Percentiles rank a stretch among this genome's conserved stretches.
phyloP scores from a whole-genome alignment of 208 protist species.

The Leptomonas pyrrhocoris region DNA sequence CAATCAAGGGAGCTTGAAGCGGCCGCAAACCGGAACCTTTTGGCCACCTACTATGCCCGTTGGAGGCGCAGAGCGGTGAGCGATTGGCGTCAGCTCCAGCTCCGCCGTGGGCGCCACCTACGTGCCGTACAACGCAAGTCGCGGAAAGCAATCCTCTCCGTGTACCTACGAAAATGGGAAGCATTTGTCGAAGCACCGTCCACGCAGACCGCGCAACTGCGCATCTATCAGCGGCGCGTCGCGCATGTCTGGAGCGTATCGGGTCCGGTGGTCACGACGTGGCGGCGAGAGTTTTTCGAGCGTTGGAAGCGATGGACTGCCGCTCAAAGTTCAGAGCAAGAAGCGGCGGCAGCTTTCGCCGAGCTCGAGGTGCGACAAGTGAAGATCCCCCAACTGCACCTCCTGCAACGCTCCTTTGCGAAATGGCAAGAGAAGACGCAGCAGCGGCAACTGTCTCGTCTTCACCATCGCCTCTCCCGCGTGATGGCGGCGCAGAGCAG shows the following conservation, averaged over 20 bases:
- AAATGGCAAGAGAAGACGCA: neutral
- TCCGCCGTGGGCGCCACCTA: conserved; percentile 8
- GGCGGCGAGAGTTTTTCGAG: neutral
- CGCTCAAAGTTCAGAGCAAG: neutral
- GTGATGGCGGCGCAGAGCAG: conserved; percentile 1
- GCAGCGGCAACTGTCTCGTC: conserved; percentile 1
- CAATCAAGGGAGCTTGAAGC: neutral
- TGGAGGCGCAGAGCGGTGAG: conserved; percentile 4
- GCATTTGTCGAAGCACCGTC: neutral
- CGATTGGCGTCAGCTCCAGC: conserved; percentile 6
- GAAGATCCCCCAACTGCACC: neutral
- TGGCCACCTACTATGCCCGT: conserved; percentile 6
- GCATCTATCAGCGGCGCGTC: conserved; percentile 16
- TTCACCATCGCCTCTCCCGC: conserved; percentile 12
- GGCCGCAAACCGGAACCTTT: neutral
- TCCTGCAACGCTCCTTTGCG: neutral
- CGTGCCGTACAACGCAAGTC: conserved; percentile 11
- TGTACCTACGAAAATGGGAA: conserved; percentile 18
- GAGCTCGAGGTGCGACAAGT: neutral
- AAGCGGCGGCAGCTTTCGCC: neutral
- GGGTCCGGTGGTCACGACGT: neutral
- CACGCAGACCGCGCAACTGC: neutral
- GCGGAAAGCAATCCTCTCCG: neutral
- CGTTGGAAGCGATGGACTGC: conserved; percentile 3
- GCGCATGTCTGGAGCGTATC: conserved; percentile 1